A percentile compares a stretch with the other conserved stretches of the same genome.
These are phyloP conservation scores for Syncephalastrum contaminatum DNA, from an alignment of 371 early-diverging fungal genomes.

Conservation along the genomic window DNA sequence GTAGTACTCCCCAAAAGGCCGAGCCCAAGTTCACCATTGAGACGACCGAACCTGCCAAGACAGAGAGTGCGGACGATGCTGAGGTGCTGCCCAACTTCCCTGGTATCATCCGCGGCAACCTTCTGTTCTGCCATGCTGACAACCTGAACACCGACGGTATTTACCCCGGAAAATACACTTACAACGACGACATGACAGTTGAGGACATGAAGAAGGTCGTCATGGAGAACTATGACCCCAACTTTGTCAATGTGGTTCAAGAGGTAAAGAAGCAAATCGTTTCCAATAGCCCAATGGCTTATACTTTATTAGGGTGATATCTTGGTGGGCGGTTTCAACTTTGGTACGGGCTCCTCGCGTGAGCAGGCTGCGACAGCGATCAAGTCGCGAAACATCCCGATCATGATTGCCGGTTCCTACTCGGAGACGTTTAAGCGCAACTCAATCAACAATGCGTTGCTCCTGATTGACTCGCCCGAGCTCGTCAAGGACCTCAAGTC, in stretches of 20 bases:
- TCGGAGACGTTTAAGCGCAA: slow-evolving; percentile 97
- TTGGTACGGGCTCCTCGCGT: slow-evolving; percentile 95
- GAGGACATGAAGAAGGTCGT: slow-evolving; percentile 89
- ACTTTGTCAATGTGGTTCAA: slow-evolving; percentile 68
- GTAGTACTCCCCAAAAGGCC: slow-evolving; percentile 14
- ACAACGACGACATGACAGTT: slow-evolving; percentile 87
- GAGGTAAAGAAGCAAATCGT: slow-evolving; percentile 24
- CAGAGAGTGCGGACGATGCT: slow-evolving; percentile 22
- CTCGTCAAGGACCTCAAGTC: slow-evolving; percentile 71
- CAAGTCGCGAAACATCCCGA: slow-evolving; percentile 77
- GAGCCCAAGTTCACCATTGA: slow-evolving; percentile 22
- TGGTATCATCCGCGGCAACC: slow-evolving; percentile 68
- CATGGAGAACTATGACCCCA: slow-evolving; percentile 96
- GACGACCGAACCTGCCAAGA: slow-evolving; percentile 6
- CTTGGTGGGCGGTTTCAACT: slow-evolving; percentile 90
- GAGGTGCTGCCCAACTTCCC: slow-evolving; percentile 74
- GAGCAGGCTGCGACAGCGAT: slow-evolving; percentile 97
- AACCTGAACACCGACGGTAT: slow-evolving; percentile 97
- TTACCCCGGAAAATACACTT: slow-evolving; percentile 95
- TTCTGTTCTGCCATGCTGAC: slow-evolving; percentile 85
- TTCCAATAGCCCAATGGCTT: not conserved
- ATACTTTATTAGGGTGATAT: slow-evolving; percentile 61
- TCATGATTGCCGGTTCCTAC: slow-evolving; percentile 87
- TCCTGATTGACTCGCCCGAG: slow-evolving; percentile 84
- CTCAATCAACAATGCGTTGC: slow-evolving; percentile 93